These are phyloP conservation scores for Tremella fuciformis DNA, from an alignment of 768 basidiomycete species.

Conservation along the genomic window DNA sequence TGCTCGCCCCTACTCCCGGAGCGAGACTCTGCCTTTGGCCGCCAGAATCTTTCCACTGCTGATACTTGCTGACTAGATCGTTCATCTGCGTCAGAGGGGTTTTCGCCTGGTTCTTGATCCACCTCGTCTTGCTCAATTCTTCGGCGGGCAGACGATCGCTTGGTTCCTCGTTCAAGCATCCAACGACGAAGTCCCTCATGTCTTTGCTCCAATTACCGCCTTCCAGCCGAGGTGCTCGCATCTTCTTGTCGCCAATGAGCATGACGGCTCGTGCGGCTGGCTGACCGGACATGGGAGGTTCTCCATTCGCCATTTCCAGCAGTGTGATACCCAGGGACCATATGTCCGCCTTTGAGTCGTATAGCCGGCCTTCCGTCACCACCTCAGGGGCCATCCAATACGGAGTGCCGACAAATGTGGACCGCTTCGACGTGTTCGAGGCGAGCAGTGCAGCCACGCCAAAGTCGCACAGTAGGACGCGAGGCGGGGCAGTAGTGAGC, in stretches of 20 bases:
- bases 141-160: slow-evolving; percentile 80
- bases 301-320: slow-evolving; percentile 95
- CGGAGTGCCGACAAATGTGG: slow-evolving; percentile 93
- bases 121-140: slow-evolving; percentile 74
- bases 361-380: slow-evolving; percentile 76
- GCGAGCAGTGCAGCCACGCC: slow-evolving; percentile 88
- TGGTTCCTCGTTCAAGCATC: slow-evolving; percentile 77
- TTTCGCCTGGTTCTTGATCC: slow-evolving; percentile 78
- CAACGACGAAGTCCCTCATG: slow-evolving; percentile 80
- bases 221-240: slow-evolving; percentile 72
- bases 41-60: slow-evolving; percentile 65
- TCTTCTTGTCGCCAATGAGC: slow-evolving; percentile 68
- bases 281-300: slow-evolving; percentile 85
- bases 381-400: slow-evolving; percentile 99
- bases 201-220: slow-evolving; percentile 78
- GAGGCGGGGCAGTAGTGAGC: slow-evolving; percentile 71
- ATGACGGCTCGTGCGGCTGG: slow-evolving; percentile 82
- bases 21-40: slow-evolving; percentile 74
- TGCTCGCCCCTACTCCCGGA: slow-evolving; percentile 53
- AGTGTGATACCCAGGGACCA: slow-evolving; percentile 97
- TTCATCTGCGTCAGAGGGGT: slow-evolving; percentile 65
- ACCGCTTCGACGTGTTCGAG: slow-evolving; percentile 78
- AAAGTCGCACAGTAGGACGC: slow-evolving; percentile 96
- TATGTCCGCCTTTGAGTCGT: slow-evolving; percentile 96
- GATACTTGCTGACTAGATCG: slow-evolving; percentile 75